These are phyloP conservation scores for Uronychia binucleata DNA, from an alignment of 73 alveolate genomes.

Conservation along the genomic window DNA sequence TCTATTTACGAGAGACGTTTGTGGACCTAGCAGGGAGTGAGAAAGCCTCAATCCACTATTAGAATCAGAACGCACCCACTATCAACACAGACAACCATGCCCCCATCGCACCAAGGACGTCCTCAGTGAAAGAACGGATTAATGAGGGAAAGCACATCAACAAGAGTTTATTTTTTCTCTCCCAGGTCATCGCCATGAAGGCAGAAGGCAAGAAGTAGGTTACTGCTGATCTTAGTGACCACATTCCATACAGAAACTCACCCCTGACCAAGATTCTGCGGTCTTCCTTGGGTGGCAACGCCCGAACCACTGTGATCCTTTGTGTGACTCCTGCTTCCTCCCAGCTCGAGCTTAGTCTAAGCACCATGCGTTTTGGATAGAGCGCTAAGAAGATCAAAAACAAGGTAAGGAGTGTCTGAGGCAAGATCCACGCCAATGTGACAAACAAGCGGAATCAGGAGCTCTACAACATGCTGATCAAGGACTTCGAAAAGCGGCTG, in stretches of 20 bases:
- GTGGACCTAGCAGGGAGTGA: conserved; percentile 98
- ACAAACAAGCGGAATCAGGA: conserved; percentile 25
- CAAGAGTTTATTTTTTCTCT: conserved; percentile 74
- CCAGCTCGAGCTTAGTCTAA: conserved; percentile 70
- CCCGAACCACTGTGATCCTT: conserved; percentile 92
- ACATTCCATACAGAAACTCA: conserved; percentile 93
- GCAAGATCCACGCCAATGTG: conserved; percentile 20
- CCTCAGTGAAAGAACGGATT: conserved; percentile 47
- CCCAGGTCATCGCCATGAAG: conserved; percentile 73
- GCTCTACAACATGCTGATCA: conserved; percentile 30
- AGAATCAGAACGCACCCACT: conserved; percentile 8
- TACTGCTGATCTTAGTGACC: conserved; percentile 30
- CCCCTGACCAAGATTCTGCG: conserved; percentile 93
- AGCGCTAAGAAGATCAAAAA: conserved; percentile 96
- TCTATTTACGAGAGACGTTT: conserved; percentile 51
- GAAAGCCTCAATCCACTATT: conserved; percentile 66
- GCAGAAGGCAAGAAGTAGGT: conserved; percentile 67
- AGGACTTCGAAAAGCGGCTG: conserved; percentile 49
- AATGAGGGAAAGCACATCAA: conserved; percentile 80
- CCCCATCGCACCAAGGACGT: conserved; percentile 73
- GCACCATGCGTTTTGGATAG: conserved; percentile 89
- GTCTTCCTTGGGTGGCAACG: conserved; percentile 95
- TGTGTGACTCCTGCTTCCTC: conserved; percentile 90
- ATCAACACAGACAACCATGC: conserved; percentile 62
- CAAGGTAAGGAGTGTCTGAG: conserved; percentile 50